Conservation (phyloP, 2,329 filamentous ascomycete genomes). For the Lachnellula willkommii region DNA sequence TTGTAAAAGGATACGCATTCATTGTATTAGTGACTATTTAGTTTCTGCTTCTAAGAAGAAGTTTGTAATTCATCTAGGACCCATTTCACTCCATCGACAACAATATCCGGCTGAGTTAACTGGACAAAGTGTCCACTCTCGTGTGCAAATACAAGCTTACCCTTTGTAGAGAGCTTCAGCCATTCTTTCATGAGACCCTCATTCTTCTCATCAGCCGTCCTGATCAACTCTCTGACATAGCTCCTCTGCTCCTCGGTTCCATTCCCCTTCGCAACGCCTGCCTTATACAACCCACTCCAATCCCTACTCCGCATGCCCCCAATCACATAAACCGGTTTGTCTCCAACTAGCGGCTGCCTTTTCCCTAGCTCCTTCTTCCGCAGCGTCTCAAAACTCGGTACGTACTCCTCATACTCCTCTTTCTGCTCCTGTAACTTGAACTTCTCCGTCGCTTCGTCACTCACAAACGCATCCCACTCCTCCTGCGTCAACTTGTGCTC, state of each 20-base stretch:
- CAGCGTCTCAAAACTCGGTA: conserved; percentile 26
- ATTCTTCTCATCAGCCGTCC: conserved; percentile 14
- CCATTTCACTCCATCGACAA: conserved; percentile 33
- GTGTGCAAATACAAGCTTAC: conserved; percentile 26
- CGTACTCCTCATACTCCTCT: conserved; percentile 13
- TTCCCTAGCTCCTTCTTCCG: conserved; percentile 26
- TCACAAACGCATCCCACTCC: conserved; percentile 12
- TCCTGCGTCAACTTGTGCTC: conserved; percentile 12
- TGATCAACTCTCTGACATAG: conserved; percentile 12
- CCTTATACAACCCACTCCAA: conserved; percentile 29
- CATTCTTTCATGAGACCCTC: conserved; percentile 28
- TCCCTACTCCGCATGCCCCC: conserved; percentile 22
- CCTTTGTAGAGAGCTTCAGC: conserved; percentile 28
- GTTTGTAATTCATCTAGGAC: conserved; percentile 7
- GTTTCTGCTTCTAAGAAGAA: no score
- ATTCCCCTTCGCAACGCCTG: conserved; percentile 31
- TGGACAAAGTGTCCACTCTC: conserved; percentile 36
- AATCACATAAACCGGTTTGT: conserved; percentile 20
- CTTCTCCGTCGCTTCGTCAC: conserved; percentile 16
- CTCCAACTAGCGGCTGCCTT: conserved; percentile 25
- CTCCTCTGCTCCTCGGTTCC: conserved; percentile 32
- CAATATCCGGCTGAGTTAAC: conserved; percentile 33
- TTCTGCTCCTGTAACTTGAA: neutral
- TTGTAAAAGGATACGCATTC: no score
- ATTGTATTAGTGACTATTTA: no score